Evolutionary conservation across 1,284 basidiomycete genomes (phyloP).

Genomic region (Naganishia albida): DNA sequence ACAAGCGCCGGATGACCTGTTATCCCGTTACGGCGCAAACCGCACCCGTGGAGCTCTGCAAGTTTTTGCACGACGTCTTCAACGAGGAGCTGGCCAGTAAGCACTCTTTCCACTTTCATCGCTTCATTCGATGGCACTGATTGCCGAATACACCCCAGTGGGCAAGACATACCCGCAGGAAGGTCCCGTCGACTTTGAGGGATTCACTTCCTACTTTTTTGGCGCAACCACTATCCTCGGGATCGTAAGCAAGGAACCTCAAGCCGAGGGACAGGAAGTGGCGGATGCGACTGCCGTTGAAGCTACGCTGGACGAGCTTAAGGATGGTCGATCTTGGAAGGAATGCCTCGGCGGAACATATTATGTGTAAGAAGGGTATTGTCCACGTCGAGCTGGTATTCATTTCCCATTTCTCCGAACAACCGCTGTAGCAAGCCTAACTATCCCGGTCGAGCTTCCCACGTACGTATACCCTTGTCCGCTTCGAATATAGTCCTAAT

Average conservation of each 20-base stretch:
- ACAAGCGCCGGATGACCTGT: constrained; percentile 54
- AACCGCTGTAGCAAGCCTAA: constrained; percentile 71
- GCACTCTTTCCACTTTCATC: constrained; percentile 18
- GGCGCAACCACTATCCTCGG: constrained; percentile 74
- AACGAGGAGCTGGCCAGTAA: constrained; percentile 67
- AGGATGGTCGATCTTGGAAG: constrained; percentile 63
- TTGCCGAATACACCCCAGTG: constrained; percentile 35
- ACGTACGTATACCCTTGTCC: constrained; percentile 62
- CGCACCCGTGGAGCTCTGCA: constrained; percentile 61
- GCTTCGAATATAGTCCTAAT: neutral
- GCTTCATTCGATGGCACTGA: too few species aligned
- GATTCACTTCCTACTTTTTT: constrained; percentile 71
- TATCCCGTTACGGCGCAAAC: constrained; percentile 65
- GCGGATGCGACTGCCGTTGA: constrained; percentile 37
- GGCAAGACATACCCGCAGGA: constrained; percentile 85
- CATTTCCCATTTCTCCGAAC: neutral
- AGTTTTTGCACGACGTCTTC: constrained; percentile 67
- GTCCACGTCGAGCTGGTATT: neutral
- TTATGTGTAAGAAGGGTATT: constrained; percentile 62
- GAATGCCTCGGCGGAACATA: constrained; percentile 76
- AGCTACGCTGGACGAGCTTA: constrained; percentile 55
- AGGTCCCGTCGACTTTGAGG: constrained; percentile 59
- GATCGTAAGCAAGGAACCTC: constrained; percentile 54
- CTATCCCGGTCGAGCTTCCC: constrained; percentile 88
- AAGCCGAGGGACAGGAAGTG: constrained; percentile 40